Percentiles rank a stretch among this genome's conserved stretches.
Evolutionary conservation across 2,329 filamentous ascomycete species (phyloP).

Genomic region (Beauveria scarabaeidicola): DNA sequence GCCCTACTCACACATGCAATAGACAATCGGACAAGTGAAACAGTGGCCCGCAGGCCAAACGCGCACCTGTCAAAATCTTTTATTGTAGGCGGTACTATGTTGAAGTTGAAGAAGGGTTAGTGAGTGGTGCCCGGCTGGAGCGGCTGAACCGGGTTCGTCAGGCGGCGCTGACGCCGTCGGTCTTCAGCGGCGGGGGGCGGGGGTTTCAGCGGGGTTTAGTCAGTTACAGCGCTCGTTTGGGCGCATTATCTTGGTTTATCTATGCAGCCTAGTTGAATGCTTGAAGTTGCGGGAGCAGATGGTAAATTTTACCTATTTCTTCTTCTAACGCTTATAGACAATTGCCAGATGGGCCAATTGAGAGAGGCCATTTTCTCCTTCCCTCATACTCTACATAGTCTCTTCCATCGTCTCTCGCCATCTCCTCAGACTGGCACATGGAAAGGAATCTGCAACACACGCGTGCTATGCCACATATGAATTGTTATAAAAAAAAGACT

Average conservation of each 20-base stretch:
- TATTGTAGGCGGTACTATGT: neutral
- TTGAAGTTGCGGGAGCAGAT: no score
- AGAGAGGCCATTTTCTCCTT: no score
- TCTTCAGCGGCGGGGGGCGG: neutral
- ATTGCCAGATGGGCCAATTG: no score
- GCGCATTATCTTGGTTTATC: no score
- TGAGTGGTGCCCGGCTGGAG: neutral
- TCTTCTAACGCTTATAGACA: no score
- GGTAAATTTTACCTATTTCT: no score
- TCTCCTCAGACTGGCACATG: no score
- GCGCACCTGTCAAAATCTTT: neutral
- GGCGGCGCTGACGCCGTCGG: neutral
- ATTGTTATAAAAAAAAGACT: no score
- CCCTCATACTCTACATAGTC: no score
- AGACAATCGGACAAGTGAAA: neutral
- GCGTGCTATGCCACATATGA: neutral
- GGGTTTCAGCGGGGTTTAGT: neutral
- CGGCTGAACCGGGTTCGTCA: neutral
- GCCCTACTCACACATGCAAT: neutral
- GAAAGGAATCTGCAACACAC: neutral
- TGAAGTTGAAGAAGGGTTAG: neutral
- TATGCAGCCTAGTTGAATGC: no score
- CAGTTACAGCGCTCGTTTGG: neutral
- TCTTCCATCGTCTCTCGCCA: no score
- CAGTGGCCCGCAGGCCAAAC: slow-evolving; percentile 2